A percentile compares a stretch with the other conserved stretches of the same genome.
These are phyloP conservation scores for Iris pallida DNA, from an alignment of 116 monocot genomes.

Conservation along the genomic window DNA sequence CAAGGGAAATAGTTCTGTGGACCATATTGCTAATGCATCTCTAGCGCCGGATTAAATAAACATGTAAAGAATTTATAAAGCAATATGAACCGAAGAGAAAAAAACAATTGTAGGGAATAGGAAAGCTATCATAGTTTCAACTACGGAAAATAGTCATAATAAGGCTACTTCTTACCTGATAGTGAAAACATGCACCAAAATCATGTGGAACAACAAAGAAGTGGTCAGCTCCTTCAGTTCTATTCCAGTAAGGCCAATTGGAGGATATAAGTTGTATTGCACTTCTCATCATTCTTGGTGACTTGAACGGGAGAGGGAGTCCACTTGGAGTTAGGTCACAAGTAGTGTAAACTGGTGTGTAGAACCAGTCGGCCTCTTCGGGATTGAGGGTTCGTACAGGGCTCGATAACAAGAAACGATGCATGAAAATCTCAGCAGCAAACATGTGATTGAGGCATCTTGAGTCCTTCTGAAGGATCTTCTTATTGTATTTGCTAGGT, in stretches of 20 bases:
- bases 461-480: slow-evolving; percentile 80
- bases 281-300: slow-evolving; percentile 93
- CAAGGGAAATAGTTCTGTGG: no score
- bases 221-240: slow-evolving; percentile 48
- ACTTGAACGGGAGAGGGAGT: slow-evolving; percentile 91
- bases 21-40: no score
- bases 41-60: not conserved
- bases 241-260: slow-evolving; percentile 93
- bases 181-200: slow-evolving; percentile 30
- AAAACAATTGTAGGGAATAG: not conserved
- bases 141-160: not conserved
- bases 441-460: slow-evolving; percentile 97
- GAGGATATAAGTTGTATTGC: slow-evolving; percentile 80
- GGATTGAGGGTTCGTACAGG: slow-evolving; percentile 92
- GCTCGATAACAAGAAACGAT: slow-evolving; percentile 86
- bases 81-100: not conserved
- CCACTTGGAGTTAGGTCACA: slow-evolving; percentile 91
- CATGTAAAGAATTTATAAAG: not conserved
- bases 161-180: slow-evolving; percentile 7
- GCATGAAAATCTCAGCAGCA: slow-evolving; percentile 98
- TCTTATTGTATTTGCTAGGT: slow-evolving; percentile 96
- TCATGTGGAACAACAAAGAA: slow-evolving; percentile 35
- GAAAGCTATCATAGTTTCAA: not conserved
- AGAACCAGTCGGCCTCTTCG: slow-evolving; percentile 98
- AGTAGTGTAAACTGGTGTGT: slow-evolving; percentile 90